phyloP scores from a whole-genome alignment of 768 basidiomycete genomes.

The Cyathus striatus region DNA sequence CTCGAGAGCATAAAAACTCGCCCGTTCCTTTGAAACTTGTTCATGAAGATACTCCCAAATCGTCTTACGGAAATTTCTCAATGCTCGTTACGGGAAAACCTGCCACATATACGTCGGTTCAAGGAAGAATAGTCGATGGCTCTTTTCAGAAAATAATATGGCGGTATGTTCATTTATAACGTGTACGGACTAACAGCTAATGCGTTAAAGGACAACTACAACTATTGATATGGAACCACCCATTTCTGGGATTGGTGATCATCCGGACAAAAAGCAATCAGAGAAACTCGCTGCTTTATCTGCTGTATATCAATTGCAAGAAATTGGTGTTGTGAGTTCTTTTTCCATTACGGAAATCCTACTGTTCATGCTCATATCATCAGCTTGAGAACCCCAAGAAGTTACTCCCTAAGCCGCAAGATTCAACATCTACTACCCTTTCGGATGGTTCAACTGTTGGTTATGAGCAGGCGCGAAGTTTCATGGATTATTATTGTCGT shows the following conservation, averaged over 20 bases:
- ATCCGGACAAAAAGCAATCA: constrained; percentile 53
- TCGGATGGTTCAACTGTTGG: constrained; percentile 60
- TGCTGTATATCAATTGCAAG: constrained; percentile 66
- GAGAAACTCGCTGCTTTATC: constrained; percentile 74
- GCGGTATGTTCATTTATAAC: constrained; percentile 32
- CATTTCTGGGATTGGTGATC: constrained; percentile 62
- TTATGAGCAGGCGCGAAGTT: constrained; percentile 73
- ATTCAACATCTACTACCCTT: constrained; percentile 27
- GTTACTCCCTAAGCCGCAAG: constrained; percentile 14
- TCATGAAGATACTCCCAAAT: constrained; percentile 30
- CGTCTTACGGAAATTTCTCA: constrained; percentile 36
- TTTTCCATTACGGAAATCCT: not conserved
- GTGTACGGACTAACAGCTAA: not conserved
- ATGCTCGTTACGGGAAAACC: constrained; percentile 16
- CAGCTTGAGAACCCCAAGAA: constrained; percentile 36
- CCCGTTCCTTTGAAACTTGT: constrained; percentile 22
- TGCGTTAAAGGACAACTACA: constrained; percentile 31
- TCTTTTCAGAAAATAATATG: constrained; percentile 23
- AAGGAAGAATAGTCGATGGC: constrained; percentile 20
- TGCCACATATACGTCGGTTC: constrained; percentile 26
- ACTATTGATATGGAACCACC: constrained; percentile 29
- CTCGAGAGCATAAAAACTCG: constrained; percentile 22
- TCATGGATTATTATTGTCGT: constrained; percentile 95
- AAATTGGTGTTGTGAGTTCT: constrained; percentile 55
- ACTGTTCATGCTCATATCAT: not conserved